A percentile compares a stretch with the other conserved stretches of the same genome.
phyloP scores from a whole-genome alignment of 306 rosid genomes.

The Hippophae gyantsensis region DNA sequence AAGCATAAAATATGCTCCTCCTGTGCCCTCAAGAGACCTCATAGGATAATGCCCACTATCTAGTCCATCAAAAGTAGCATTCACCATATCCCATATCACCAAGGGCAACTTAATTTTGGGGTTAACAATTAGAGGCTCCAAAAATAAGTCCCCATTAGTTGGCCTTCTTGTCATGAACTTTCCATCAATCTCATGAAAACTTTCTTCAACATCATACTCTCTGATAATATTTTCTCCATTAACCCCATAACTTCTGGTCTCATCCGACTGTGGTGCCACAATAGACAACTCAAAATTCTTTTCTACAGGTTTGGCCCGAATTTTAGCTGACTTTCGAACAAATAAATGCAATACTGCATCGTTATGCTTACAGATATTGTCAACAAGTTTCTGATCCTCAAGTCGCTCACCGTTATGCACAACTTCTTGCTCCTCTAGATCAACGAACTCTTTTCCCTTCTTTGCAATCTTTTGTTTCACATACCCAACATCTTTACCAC shows the following conservation, averaged over 20 bases:
- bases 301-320: slow-evolving; percentile 43
- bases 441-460: slow-evolving; percentile 52
- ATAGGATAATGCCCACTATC: slow-evolving; percentile 50
- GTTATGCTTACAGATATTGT: slow-evolving; percentile 50
- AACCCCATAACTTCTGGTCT: slow-evolving; percentile 20
- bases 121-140: slow-evolving; percentile 75
- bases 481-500: slow-evolving; percentile 70
- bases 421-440: slow-evolving; percentile 71
- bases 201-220: slow-evolving; percentile 25
- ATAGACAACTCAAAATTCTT: slow-evolving; percentile 60
- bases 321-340: slow-evolving; percentile 62
- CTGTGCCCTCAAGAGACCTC: slow-evolving; percentile 83
- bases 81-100: slow-evolving; percentile 49
- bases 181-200: slow-evolving; percentile 18
- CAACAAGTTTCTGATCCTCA: slow-evolving; percentile 74
- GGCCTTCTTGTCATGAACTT: slow-evolving; percentile 23
- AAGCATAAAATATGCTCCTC: slow-evolving; percentile 87
- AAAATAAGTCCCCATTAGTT: slow-evolving; percentile 26
- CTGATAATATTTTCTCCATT: slow-evolving; percentile 21
- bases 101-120: slow-evolving; percentile 57
- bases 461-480: slow-evolving; percentile 67
- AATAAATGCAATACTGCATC: slow-evolving; percentile 71
- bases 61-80: slow-evolving; percentile 56
- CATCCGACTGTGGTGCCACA: slow-evolving; percentile 39
- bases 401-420: slow-evolving; percentile 61